These are phyloP conservation scores for Dactylellina cionopaga DNA, from an alignment of 2,329 filamentous ascomycete species.

Conservation along the genomic window DNA sequence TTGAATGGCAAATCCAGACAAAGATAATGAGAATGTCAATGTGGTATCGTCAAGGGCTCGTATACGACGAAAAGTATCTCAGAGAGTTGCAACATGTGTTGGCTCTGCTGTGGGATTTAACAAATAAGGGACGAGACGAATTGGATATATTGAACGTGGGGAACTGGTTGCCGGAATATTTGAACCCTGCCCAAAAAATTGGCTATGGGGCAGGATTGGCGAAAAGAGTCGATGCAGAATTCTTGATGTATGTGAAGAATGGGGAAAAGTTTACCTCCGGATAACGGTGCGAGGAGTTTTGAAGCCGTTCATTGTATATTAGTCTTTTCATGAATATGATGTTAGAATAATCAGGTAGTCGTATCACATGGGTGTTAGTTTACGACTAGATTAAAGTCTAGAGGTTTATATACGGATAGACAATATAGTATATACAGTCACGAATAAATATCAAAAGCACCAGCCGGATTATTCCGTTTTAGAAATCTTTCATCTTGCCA, in stretches of 20 bases:
- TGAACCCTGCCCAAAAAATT: slow-evolving; percentile 1
- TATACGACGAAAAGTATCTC: slow-evolving; percentile 11
- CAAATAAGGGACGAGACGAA: slow-evolving; percentile 5
- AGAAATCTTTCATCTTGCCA: slow-evolving; percentile 69
- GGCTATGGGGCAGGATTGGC: not conserved
- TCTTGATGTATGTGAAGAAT: slow-evolving; percentile 9
- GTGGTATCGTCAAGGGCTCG: slow-evolving; percentile 7
- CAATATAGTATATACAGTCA: slow-evolving; percentile 27
- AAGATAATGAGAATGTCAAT: slow-evolving; percentile 23
- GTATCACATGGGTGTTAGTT: not conserved
- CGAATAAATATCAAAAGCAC: too few species aligned
- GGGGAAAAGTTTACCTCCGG: slow-evolving; percentile 16
- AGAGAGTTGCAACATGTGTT: slow-evolving; percentile 18
- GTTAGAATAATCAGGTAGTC: not conserved
- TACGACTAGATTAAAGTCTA: not conserved
- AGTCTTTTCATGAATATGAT: too few species aligned
- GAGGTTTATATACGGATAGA: not conserved
- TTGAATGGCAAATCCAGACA: slow-evolving; percentile 33
- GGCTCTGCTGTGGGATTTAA: slow-evolving; percentile 9
- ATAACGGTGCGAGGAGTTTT: not conserved
- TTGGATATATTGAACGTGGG: slow-evolving; percentile 8
- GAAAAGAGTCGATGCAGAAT: not conserved
- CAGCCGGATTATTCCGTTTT: slow-evolving; percentile 1
- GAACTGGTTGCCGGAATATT: slow-evolving; percentile 11
- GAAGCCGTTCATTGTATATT: not conserved